Base-by-base conservation (phyloP, 768 basidiomycete species). In the Strobilomyces dryophilus region DNA sequence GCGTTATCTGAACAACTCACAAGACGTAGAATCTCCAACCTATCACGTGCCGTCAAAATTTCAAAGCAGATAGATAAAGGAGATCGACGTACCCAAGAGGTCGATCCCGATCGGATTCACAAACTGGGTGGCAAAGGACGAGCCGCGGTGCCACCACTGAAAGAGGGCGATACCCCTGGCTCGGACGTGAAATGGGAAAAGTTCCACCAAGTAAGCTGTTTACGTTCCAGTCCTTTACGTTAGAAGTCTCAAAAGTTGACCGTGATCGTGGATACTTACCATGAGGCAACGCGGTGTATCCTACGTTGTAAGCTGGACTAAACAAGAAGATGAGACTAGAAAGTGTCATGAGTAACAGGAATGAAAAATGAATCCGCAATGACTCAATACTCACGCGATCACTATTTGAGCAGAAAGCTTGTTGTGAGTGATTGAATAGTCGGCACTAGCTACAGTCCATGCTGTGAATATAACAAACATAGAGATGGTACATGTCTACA, bases 121-220 rank as follows among this genome's bases (percentile, higher is more conserved):
- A 6, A 63, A 51, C 14, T 47, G 49, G 14, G 5, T 31, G 27
- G 58, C 8, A 24, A 63, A 64, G 18, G 12, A 43, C 4, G 39
- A 54, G 3, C 73, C 66, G 10, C 83, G 77, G 43, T 75, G 71
- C 65, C 78, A 81, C 74, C 75, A 80, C 58, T 85, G 81, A 72
- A 80, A 84, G 18, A 85, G 61, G 5, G 83, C n/a, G 11, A 45
- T 45, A 31, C 29, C 43, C 29, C 29, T 31, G 12, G 27, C 17
- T 18, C 27, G 29, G n/a, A 14, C 29, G 11, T 45, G 43, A 29
- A 45, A 45, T 3, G 43, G 43, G 4, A 45, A 45, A n/a, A 45
- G 43, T 31, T 45, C 43, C n/a, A 31, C 43, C 29, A 45, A 18
- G 17, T 31, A 31, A n/a, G 27, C 82, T 82, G 59, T 35, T 44